Base-by-base conservation (phyloP, 108 stramenopile species). In the Nitzschia sp. region DNA sequence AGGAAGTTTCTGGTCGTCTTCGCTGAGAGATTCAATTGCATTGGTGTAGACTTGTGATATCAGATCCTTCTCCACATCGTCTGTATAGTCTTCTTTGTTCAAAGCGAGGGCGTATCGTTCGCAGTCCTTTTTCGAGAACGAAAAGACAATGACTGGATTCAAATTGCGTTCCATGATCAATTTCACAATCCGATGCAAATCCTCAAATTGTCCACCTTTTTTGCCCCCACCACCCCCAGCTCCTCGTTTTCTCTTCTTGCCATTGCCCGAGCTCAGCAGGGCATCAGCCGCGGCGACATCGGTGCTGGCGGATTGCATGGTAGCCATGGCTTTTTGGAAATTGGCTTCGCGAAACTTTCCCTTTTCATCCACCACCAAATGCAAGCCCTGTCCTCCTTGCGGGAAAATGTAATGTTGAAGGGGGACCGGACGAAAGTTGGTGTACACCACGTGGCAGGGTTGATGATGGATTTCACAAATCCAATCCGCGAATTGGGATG, bases 361-460 rank as follows among this genome's bases (percentile, higher is more conserved):
- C 82, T 96, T 90, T 56, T 99, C 96, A 71, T 99, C 98, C 23
- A 99, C 98, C 34, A 99, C 97, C 50, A 99, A 76, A 72, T 97
- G 96, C 56, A 99, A 76, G 5, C 98, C 98, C 27, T 97, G 96
- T 11, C 94, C 96, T 28, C 93, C 95, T 36, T 81, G 71, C 25
- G 97, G 97, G 60, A 97, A 99, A 58, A 99, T 81, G 72, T 96
- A 98, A 78, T 99, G 99, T 81, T 97, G 96, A 59, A 99, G 80
- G 1, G 99, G 99, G 22, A 85, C 85, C 0, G 99, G 99, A 64
- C 98, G 92, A 82, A 98, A 99, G 72, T 99, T 95, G 25, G 99
- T 99, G 78, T 98, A 98, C 0, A 99, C 96, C 26, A 99, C 99
- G 79, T 99, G 99, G 82, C 96, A 97, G 2, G 98, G 97, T 73